Conservation (phyloP, 176 grass and related monocot species). For the Thalia dealbata region DNA sequence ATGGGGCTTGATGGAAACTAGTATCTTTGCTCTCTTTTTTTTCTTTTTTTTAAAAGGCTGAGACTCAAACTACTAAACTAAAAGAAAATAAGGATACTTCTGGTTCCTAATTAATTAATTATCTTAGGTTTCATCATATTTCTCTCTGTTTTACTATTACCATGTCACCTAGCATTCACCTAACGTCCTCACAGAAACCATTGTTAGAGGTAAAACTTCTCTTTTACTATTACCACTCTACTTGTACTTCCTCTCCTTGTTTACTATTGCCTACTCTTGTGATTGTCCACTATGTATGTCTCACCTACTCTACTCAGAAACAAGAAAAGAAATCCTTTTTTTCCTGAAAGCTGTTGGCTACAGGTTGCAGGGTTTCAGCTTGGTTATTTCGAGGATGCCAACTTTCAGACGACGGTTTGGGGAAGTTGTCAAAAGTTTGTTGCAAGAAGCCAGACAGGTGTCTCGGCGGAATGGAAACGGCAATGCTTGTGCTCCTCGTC, state of each 20-base stretch:
- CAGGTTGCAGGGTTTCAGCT: slow-evolving; percentile 17
- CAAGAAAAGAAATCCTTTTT: too few relatives aligned
- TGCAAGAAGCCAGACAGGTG: background rate
- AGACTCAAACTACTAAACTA: too few relatives aligned
- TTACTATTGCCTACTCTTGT: background rate
- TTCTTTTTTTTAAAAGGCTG: too few relatives aligned
- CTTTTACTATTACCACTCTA: background rate
- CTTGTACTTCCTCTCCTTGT: background rate
- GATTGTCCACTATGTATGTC: background rate
- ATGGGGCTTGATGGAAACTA: too few relatives aligned
- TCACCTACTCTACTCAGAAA: too few relatives aligned
- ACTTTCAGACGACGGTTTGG: slow-evolving; percentile 13
- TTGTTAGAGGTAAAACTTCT: too few relatives aligned
- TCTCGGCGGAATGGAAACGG: background rate
- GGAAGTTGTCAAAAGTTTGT: slow-evolving; percentile 8
- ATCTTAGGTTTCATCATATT: background rate
- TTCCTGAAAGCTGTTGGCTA: background rate
- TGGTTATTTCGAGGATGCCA: slow-evolving; percentile 19
- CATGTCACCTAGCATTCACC: background rate
- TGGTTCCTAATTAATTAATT: too few relatives aligned
- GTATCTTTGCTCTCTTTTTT: too few relatives aligned
- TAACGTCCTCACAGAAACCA: too few relatives aligned
- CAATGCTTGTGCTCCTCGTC: background rate
- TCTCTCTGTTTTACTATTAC: background rate
- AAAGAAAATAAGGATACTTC: too few relatives aligned